Conservation (phyloP, 2,329 filamentous ascomycete species). For the Capronia coronata region DNA sequence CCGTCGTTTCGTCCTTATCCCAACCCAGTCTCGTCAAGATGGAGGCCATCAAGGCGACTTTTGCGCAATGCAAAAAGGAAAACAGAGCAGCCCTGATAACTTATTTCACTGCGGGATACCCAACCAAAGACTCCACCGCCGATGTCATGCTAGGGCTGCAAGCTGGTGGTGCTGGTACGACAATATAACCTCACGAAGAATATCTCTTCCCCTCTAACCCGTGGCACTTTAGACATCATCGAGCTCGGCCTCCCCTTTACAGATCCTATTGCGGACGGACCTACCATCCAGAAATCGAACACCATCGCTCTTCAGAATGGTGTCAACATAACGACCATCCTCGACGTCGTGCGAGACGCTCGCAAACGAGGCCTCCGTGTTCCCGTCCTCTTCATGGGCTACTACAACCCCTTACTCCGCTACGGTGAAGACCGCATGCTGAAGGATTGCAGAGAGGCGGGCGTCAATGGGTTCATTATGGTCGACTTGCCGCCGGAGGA, state of each 20-base stretch:
- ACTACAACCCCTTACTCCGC: conserved; percentile 92
- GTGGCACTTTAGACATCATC: conserved; percentile 65
- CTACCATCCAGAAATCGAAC: conserved; percentile 93
- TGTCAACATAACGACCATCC: conserved; percentile 70
- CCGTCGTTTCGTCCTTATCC: background rate
- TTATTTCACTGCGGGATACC: conserved; percentile 93
- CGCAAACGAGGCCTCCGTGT: conserved; percentile 68
- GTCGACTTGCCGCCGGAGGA: conserved; percentile 95
- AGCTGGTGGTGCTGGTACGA: conserved; percentile 77
- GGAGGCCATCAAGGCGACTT: conserved; percentile 51
- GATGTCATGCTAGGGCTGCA: conserved; percentile 84
- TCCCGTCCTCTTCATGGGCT: conserved; percentile 92
- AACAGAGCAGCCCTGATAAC: conserved; percentile 76
- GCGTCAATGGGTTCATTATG: conserved; percentile 93
- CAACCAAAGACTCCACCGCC: conserved; percentile 71
- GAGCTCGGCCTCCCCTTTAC: conserved; percentile 96
- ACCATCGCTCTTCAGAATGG: conserved; percentile 84
- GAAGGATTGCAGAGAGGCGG: conserved; percentile 72
- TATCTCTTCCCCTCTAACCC: background rate
- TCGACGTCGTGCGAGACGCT: conserved; percentile 78
- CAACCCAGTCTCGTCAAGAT: conserved; percentile 31
- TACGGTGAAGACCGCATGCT: conserved; percentile 91
- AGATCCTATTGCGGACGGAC: conserved; percentile 95
- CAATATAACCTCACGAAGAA: background rate
- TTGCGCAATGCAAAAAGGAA: conserved; percentile 53